Evolutionary conservation across 2,329 filamentous ascomycete genomes (phyloP).

Genomic region (Trichoderma sp.): DNA sequence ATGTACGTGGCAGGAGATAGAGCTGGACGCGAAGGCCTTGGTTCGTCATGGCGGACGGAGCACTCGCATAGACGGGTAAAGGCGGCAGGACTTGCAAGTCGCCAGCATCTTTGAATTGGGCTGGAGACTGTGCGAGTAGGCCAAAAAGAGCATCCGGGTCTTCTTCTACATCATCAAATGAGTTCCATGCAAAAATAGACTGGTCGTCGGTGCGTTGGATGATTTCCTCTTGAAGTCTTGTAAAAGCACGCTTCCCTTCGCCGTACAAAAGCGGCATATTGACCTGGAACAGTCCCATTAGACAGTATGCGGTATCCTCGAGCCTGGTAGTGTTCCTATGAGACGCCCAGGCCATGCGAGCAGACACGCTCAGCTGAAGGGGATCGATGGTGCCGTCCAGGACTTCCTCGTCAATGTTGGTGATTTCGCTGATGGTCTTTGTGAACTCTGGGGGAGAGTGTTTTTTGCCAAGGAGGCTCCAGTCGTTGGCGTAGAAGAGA

Average conservation of each 20-base stretch:
- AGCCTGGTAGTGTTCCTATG: constrained; percentile 29
- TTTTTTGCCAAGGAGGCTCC: constrained; percentile 26
- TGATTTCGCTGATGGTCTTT: constrained; percentile 17
- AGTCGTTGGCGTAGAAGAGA: constrained; percentile 26
- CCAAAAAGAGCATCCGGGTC: constrained; percentile 27
- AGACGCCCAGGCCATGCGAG: constrained; percentile 32
- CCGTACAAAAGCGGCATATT: constrained; percentile 34
- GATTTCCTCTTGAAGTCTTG: constrained; percentile 29
- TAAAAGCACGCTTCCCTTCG: constrained; percentile 29
- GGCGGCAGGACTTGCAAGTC: constrained; percentile 22
- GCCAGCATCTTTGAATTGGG: constrained; percentile 26
- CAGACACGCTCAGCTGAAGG: constrained; percentile 26
- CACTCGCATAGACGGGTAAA: constrained; percentile 24
- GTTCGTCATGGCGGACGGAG: constrained; percentile 27
- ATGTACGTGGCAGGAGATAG: constrained; percentile 4
- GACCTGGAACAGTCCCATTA: constrained; percentile 32
- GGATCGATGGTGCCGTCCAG: constrained; percentile 22
- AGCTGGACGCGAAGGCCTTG: constrained; percentile 27
- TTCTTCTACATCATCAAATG: constrained; percentile 26
- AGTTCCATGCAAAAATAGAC: constrained; percentile 33
- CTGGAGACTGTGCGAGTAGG: constrained; percentile 27
- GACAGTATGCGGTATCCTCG: constrained; percentile 32
- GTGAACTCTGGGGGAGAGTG: background rate
- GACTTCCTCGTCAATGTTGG: constrained; percentile 19
- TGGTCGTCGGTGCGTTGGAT: constrained; percentile 30